Conservation (phyloP, 495 filamentous ascomycete species). For the Glarea lozoyensis region DNA sequence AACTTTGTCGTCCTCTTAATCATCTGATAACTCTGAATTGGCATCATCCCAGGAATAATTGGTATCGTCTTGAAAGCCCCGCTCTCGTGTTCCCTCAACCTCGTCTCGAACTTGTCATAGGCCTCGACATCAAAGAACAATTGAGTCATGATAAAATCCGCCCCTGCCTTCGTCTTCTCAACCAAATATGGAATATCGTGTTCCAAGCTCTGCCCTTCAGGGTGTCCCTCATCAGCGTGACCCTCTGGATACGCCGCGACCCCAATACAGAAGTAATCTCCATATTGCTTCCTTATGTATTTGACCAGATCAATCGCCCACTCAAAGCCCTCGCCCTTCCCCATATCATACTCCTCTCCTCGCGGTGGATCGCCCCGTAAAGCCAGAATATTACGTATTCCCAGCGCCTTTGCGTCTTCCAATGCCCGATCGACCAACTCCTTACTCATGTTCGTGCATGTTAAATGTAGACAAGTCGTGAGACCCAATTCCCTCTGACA, state of each 20-base stretch:
- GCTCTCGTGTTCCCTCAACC: slow-evolving; percentile 72
- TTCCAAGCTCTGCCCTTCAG: slow-evolving; percentile 63
- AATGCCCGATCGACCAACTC: slow-evolving; percentile 78
- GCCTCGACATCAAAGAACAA: slow-evolving; percentile 86
- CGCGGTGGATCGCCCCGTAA: slow-evolving; percentile 89
- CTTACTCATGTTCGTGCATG: slow-evolving; percentile 95
- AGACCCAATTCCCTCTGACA: slow-evolving; percentile 86
- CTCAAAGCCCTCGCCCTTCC: slow-evolving; percentile 65
- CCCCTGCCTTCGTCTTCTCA: slow-evolving; percentile 84
- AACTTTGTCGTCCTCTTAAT: slow-evolving; percentile 92
- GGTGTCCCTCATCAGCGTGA: slow-evolving; percentile 82
- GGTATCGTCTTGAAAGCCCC: slow-evolving; percentile 80
- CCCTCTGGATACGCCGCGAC: slow-evolving; percentile 94
- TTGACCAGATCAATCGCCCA: slow-evolving; percentile 86
- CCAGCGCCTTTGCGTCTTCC: slow-evolving; percentile 85
- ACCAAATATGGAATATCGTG: slow-evolving; percentile 84
- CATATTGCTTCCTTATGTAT: slow-evolving; percentile 78
- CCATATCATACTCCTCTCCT: slow-evolving; percentile 67
- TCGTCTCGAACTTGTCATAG: slow-evolving; percentile 69
- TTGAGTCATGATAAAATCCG: slow-evolving; percentile 99
- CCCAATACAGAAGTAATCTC: slow-evolving; percentile 94
- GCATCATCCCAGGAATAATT: slow-evolving; percentile 95
- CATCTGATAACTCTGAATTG: slow-evolving; percentile 94
- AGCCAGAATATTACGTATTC: slow-evolving; percentile 89
- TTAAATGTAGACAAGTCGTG: slow-evolving; percentile 92